Conservation (phyloP, 331 rosid species). For the Rhamnella rubrinervis region DNA sequence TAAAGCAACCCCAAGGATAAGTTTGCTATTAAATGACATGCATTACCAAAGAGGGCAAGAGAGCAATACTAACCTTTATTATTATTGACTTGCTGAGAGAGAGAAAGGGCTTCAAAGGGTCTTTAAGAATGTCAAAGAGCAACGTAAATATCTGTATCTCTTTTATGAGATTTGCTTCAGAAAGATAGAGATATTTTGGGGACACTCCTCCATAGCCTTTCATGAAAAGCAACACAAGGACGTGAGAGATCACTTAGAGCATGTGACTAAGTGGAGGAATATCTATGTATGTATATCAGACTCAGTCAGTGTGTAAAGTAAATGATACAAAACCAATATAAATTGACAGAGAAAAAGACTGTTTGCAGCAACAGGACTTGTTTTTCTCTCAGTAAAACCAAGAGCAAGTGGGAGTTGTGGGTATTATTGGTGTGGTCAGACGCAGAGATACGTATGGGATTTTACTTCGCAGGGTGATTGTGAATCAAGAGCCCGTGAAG, state of each 20-base stretch:
- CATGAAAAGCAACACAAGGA: slow-evolving; percentile 9
- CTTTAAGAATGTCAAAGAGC: not conserved
- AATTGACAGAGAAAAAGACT: slow-evolving; percentile 26
- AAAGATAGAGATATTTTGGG: not conserved
- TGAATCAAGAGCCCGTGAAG: slow-evolving; percentile 33
- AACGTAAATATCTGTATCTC: not conserved
- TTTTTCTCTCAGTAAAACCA: slow-evolving; percentile 16
- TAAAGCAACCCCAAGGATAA: too few relatives aligned
- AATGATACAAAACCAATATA: slow-evolving; percentile 27
- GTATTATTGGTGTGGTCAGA: slow-evolving; percentile 31
- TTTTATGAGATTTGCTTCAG: slow-evolving; percentile 8
- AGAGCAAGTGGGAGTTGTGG: slow-evolving; percentile 34
- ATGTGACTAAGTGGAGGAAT: slow-evolving; percentile 32
- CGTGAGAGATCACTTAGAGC: slow-evolving; percentile 16
- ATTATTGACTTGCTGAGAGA: too few relatives aligned
- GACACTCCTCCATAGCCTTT: slow-evolving; percentile 7
- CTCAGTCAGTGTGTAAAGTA: slow-evolving; percentile 2
- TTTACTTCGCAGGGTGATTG: slow-evolving; percentile 25
- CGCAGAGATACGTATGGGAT: slow-evolving; percentile 19
- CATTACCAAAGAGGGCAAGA: too few relatives aligned
- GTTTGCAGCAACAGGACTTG: slow-evolving; percentile 31
- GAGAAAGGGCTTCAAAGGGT: too few relatives aligned
- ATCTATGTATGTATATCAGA: too few relatives aligned
- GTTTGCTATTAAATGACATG: too few relatives aligned
- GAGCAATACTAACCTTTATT: too few relatives aligned